Base-by-base conservation (phyloP, 345 rosid species). In the thale cress (Arabidopsis thaliana) region DNA sequence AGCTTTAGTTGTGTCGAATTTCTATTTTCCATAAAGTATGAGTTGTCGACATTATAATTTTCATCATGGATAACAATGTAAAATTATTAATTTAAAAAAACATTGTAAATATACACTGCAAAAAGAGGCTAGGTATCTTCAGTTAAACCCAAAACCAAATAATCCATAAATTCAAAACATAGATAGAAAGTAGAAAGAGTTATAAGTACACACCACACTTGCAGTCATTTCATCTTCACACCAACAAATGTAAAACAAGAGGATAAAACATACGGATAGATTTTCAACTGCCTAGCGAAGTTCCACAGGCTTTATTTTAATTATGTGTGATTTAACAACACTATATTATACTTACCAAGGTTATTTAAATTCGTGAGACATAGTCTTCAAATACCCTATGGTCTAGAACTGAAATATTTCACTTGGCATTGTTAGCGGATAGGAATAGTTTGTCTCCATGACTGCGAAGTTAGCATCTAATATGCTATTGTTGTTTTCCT, bases 391-490 rank as follows among this genome's bases (percentile, higher is more conserved):
- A 72, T 58, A 72, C 30, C 62, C 30, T 72, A 65, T 66, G 45
- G 79, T 72, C 71, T 88, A 84, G 66, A 50, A 85, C 60, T 87
- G 88, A 83, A 87, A 88, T 67, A 85, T 73, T 25, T 84, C 91
- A 80, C 81, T 85, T 44, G 85, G 88, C 77, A 82, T 80, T 44
- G 85, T 85, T 78, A 86, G 90, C 68, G 91, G 97, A 63, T 81
- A 77, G 57, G 90, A 82, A 84, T 69, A 61, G 72, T 69, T 72
- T 69, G 78, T 68, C 50, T 78, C 79, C 79, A 83, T 28, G 32
- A 28, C 64, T 61, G 73, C 84, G 37, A 82, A 63, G 84, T 81
- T 79, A 78, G 86, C 76, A 50, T 67, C 79, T 75, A 61, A n/a
- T n/a, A 77, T 62, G 50, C 75, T 83, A 76, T 72, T 76, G 71